Evolutionary conservation across 164 flowering plant species (phyloP).

Genomic region (Dillenia turbinata): DNA sequence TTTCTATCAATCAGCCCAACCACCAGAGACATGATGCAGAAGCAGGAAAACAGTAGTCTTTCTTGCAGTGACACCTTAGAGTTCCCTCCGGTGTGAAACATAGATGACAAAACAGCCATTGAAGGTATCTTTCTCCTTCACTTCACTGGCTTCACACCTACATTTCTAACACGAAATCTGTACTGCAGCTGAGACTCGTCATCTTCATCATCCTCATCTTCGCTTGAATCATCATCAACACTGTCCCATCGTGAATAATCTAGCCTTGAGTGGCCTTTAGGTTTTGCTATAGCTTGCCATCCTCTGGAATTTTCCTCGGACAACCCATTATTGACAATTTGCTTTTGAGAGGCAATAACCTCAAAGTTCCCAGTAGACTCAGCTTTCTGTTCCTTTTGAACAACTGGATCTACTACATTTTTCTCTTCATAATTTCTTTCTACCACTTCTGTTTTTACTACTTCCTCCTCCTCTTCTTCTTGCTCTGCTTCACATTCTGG

Average conservation of each 20-base stretch:
- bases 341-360: slow-evolving; percentile 15
- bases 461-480: slow-evolving; percentile 8
- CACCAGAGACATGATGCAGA: too few species aligned
- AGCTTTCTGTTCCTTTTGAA: slow-evolving; percentile 10
- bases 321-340: slow-evolving; percentile 11
- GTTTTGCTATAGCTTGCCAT: slow-evolving; percentile 87
- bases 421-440: slow-evolving; percentile 24
- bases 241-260: slow-evolving; percentile 94
- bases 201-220: slow-evolving; percentile 64
- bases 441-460: slow-evolving; percentile 1
- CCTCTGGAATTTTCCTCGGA: slow-evolving; percentile 38
- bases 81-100: too few species aligned
- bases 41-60: too few species aligned
- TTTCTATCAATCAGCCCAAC: too few species aligned
- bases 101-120: too few species aligned
- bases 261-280: slow-evolving; percentile 77
- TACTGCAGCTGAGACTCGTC: slow-evolving; percentile 73
- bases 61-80: too few species aligned
- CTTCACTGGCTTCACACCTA: slow-evolving; percentile 69
- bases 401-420: slow-evolving; percentile 10
- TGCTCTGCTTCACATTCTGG: slow-evolving; percentile 62
- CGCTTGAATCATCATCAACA: slow-evolving; percentile 82
- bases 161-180: slow-evolving; percentile 79
- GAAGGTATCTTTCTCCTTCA: slow-evolving; percentile 18
- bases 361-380: slow-evolving; percentile 12